Evolutionary conservation across 148 eudicot genomes (phyloP).

Genomic region (Fagopyrum esculentum): DNA sequence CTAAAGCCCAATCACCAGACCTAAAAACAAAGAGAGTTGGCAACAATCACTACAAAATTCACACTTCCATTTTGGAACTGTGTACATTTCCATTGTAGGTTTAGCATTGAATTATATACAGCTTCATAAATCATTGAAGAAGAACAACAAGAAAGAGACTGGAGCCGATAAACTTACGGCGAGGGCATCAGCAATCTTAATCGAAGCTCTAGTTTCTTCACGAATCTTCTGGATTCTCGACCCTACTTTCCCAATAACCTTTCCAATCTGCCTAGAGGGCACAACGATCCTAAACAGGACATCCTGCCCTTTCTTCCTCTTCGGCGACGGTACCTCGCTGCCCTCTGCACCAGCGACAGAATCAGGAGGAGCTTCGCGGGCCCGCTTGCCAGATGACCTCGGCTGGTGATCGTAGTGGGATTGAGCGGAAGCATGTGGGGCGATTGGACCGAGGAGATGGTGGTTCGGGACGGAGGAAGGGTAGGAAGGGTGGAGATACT

Average conservation of each 20-base stretch:
- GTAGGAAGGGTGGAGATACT: slow-evolving; percentile 11
- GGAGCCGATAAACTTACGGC: slow-evolving; percentile 38
- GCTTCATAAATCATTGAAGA: neutral
- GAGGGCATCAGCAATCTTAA: slow-evolving; percentile 83
- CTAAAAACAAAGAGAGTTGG: neutral
- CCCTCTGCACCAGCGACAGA: slow-evolving; percentile 8
- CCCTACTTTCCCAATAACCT: slow-evolving; percentile 76
- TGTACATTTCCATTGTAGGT: neutral
- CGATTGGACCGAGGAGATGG: slow-evolving; percentile 4
- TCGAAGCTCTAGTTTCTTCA: slow-evolving; percentile 61
- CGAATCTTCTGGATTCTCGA: slow-evolving; percentile 76
- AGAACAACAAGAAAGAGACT: neutral
- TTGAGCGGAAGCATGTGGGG: slow-evolving; percentile 10
- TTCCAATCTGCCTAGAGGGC: slow-evolving; percentile 83
- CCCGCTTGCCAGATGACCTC: slow-evolving; percentile 30
- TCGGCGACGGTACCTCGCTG: slow-evolving; percentile 39
- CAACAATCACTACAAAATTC: neutral
- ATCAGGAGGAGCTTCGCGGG: slow-evolving; percentile 35
- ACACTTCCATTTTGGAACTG: neutral
- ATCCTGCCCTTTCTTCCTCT: slow-evolving; percentile 51
- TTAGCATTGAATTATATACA: neutral
- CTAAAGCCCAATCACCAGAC: neutral
- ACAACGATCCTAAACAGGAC: slow-evolving; percentile 67
- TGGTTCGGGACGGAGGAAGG: slow-evolving; percentile 6
- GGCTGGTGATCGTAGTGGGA: slow-evolving; percentile 20